Conservation (phyloP, 164 flowering plant species). For the Malania oleifera region DNA sequence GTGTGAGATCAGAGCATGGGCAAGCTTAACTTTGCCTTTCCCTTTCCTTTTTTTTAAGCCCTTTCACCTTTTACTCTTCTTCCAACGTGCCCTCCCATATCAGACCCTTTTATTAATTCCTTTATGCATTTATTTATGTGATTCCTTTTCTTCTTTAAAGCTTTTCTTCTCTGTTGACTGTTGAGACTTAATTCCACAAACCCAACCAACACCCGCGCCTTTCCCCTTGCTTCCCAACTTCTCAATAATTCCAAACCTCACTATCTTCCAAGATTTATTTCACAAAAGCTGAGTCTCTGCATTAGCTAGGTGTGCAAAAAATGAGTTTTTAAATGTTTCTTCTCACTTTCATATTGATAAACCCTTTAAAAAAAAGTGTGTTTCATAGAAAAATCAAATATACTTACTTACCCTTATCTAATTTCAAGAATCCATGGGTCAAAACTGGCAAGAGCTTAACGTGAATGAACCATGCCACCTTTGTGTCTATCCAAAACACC, state of each 20-base stretch:
- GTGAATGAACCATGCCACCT: too few relatives aligned
- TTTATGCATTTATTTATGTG: background rate
- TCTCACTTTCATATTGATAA: constrained; percentile 15
- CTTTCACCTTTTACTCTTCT: constrained; percentile 19
- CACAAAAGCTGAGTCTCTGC: constrained; percentile 18
- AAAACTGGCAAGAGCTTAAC: too few relatives aligned
- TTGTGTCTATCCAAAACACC: too few relatives aligned
- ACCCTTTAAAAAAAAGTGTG: too few relatives aligned
- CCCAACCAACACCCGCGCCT: constrained; percentile 5
- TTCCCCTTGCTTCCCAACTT: constrained; percentile 12
- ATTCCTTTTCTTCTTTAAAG: constrained; percentile 18
- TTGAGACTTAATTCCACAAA: too few relatives aligned
- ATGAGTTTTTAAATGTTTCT: background rate
- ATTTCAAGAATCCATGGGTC: too few relatives aligned
- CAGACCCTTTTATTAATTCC: constrained; percentile 4
- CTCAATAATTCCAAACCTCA: constrained; percentile 21
- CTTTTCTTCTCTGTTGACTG: constrained; percentile 20
- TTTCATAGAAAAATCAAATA: too few relatives aligned
- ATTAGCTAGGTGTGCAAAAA: background rate
- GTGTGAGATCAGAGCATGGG: constrained; percentile 66
- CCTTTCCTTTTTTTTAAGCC: too few relatives aligned
- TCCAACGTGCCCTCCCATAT: constrained; percentile 28
- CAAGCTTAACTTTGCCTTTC: constrained; percentile 36
- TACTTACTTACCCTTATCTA: too few relatives aligned
- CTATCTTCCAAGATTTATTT: constrained; percentile 35